These are phyloP conservation scores for Quercus ilex DNA, from an alignment of 306 rosid genomes.

Conservation along the genomic window DNA sequence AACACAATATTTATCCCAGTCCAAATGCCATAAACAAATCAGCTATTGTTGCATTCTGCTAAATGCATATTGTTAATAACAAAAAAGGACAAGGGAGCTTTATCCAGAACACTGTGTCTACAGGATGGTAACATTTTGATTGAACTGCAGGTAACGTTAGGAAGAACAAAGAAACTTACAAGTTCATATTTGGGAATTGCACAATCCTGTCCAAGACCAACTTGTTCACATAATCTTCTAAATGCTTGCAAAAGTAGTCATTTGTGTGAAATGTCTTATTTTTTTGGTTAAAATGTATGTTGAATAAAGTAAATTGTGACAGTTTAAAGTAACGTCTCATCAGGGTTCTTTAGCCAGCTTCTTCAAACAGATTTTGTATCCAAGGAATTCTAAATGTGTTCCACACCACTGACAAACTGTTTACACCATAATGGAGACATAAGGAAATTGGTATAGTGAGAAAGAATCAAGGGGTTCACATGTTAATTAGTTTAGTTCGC, in stretches of 20 bases:
- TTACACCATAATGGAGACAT: background rate
- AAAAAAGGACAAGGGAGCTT: constrained; percentile 14
- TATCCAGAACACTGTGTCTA: background rate
- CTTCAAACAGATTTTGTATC: background rate
- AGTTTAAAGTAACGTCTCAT: background rate
- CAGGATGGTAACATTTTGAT: background rate
- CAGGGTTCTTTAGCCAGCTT: background rate
- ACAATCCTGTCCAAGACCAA: constrained; percentile 93
- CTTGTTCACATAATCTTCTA: constrained; percentile 76
- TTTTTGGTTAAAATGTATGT: constrained; percentile 1
- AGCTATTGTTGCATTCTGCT: constrained; percentile 61
- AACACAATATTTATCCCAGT: constrained; percentile 68
- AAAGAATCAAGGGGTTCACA: background rate
- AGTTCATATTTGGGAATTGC: constrained; percentile 85
- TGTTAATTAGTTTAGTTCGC: no score
- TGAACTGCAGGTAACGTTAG: constrained; percentile 6
- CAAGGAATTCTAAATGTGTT: background rate
- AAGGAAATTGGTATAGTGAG: background rate
- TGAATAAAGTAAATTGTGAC: background rate
- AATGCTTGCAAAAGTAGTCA: constrained; percentile 58
- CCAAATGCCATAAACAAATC: constrained; percentile 70
- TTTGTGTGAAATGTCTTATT: constrained; percentile 1
- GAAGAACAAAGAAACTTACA: constrained; percentile 41
- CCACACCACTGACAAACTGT: background rate
- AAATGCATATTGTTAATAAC: constrained; percentile 13